Base-by-base conservation (phyloP, 441 rosid genomes). In the Jatropha podagrica region DNA sequence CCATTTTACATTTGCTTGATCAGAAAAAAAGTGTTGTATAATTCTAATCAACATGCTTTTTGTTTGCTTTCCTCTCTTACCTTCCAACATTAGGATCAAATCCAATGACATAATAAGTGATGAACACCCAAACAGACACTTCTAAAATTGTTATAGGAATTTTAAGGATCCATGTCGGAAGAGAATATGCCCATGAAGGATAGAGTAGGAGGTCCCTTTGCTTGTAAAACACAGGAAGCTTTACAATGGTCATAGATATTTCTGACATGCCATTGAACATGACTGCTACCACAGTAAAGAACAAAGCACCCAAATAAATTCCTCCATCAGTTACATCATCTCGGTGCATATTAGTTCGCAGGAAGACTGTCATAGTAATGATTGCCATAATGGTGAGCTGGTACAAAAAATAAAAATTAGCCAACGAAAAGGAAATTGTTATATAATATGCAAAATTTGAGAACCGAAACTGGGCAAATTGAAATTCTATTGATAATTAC, bases 221-320 rank as follows among this genome's bases (percentile, higher is more conserved):
- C 81, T 92, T 94, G 90, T 85, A 94, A 67, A 94, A 92, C 69
- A 94, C 91, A 42, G 94, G 96, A 80, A 94, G 98, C 74, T 91
- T 91, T 68, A 77, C 82, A 61, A 94, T 86, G 46, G 97, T 85
- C 93, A 94, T 81, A 51, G 92, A 81, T 15, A 94, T 82, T 80
- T 94, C 97, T 7, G 91, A 68, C 87, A 87, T 79, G 5, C 96
- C 96, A 69, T 92, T 89, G 67, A 90, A 92, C 96, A 91, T 89
- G 63, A 87, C 67, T 76, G 84, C 78, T 75, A 84, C 65, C 40
- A 87, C 11, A 15, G 78, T 23, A 71, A 88, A 86, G 88, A 86
- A 94, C 79, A 90, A 74, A 61, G 96, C 92, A 15, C 98, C 97
- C 12, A 76, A 15, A 75, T 83, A 94, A 23, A 92, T 79, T 56